Evolutionary conservation across 2,329 filamentous ascomycete species (phyloP), one percentile per base, ranked within the genome.

Genomic region (Albifimbria verrucaria): DNA sequence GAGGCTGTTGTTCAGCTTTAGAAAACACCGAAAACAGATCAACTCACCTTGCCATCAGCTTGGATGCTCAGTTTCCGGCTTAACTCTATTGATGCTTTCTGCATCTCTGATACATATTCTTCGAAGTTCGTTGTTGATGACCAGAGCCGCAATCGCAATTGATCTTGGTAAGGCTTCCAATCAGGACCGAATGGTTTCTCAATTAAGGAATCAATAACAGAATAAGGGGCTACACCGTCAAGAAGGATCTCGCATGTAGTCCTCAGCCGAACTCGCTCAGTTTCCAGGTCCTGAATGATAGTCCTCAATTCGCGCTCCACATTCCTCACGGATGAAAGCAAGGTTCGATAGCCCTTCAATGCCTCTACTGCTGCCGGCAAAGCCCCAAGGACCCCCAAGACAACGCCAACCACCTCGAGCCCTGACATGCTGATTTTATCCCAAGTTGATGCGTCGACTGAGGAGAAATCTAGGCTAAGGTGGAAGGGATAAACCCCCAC

Each of bases 161-260:
- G 15, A 5, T 52, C 22, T 12, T 44, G 15, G 44, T 42, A 52
- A 4, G 21, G 50, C 6, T 36, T 18, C 52, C 49, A 54, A 2
- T 51, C 49, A 2, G 52, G 21, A 10, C 52, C 52, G 21, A 54
- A 54, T 2, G 52, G 52, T 2, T n/a, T 54, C n/a, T 54, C 49
- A 21, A 54, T 39, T 22, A 54, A 15, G 15, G 2, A 17, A 41
- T 54, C 52, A 7, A 54, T 44, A 5, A 45, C 7, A 7, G 44
- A 49, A 15, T 48, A 25, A 3, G 52, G 52, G 15, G 41, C 52
- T 2, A 54, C 24, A 1, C 52, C 52, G 15, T 54, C 39, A 18
- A 54, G 11, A 17, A 54, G 52, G 10, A 54, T 24, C 11, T 54
- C 52, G 42, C 49, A 51, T 1, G 52, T 54, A 2, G 49, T 51